Base-by-base conservation (phyloP, 1,139 yeast genomes). In the Suhomyces choctaworum region DNA sequence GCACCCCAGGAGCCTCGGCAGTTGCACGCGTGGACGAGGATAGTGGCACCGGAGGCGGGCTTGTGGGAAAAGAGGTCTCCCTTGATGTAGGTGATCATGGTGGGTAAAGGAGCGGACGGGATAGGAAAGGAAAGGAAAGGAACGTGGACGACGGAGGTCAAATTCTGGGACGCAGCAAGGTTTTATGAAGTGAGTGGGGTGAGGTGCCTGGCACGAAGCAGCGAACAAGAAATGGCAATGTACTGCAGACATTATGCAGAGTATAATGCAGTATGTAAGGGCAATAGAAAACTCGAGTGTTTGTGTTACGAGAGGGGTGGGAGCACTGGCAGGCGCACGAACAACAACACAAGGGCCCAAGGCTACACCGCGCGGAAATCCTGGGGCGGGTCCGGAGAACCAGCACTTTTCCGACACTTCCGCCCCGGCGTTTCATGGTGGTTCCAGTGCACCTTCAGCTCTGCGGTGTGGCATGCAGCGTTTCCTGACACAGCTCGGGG, bases 1-100 rank as follows among this genome's bases (percentile, higher is more conserved):
- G 86, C 92, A 4, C 95, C 94, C 96, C 96, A 87, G 0, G 71
- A 54, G 0, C 95, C 96, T 22, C 70, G 66, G 35, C 89, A 80
- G 51, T 87, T 87, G 52, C 95, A 87, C 0, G 95, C 81, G 54
- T 87, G 95, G 1, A 82, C 83, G 8, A 78, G 58, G 3, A 81
- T 58, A 0, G 74, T 43, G 6, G 63, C 62, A 0, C 58, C 52
- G 3, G 37, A 36, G n/a, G 46, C 37, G 7, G 39, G 40, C 5
- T 41, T 25, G 16, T 72, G 67, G 12, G 62, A 49, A 45, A 83
- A 80, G 9, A 83, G 56, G 47, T 83, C 85, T 1, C 88, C 89
- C 36, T 66, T 66, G 22, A 77, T 60, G 54, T 82, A 82, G n/a
- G 58, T 62, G 31, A 76, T 48, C 58, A 56, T 54, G 31, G 15